Evolutionary conservation across 495 filamentous ascomycete genomes (phyloP).

Genomic region (Neurospora sublineolata): DNA sequence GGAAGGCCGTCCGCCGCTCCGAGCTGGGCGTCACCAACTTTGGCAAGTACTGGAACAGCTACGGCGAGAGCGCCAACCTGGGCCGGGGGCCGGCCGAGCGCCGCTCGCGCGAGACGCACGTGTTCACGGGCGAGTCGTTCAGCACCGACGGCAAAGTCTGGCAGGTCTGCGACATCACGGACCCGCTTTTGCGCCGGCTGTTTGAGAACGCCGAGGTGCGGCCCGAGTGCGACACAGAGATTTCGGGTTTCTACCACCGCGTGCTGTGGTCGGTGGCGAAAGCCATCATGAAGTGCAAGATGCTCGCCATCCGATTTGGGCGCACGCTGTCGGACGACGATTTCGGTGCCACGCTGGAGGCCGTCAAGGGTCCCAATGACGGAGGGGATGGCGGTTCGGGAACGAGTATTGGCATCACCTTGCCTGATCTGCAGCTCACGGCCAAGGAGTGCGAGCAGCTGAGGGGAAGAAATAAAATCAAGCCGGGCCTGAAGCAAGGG

Average conservation of each 20-base stretch:
- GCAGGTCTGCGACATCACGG: conserved; percentile 86
- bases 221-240: conserved; percentile 41
- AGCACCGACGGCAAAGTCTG: conserved; percentile 71
- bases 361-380: conserved; percentile 20
- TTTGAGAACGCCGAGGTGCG: conserved; percentile 38
- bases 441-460: conserved; percentile 26
- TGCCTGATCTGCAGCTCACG: conserved; percentile 43
- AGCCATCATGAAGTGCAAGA: conserved; percentile 76
- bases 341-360: conserved; percentile 32
- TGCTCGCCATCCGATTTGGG: conserved; percentile 39
- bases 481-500: conserved; percentile 12
- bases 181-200: conserved; percentile 52
- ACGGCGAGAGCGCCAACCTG: conserved; percentile 18
- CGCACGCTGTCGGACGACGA: conserved; percentile 40
- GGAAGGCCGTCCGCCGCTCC: conserved; percentile 26
- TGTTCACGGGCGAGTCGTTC: conserved; percentile 66
- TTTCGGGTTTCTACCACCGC: conserved; percentile 70
- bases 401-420: conserved; percentile 36
- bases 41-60: conserved; percentile 21
- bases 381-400: conserved; percentile 24
- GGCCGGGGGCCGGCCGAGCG: conserved; percentile 5
- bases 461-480: conserved; percentile 14
- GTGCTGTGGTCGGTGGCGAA: conserved; percentile 71
- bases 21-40: conserved; percentile 22
- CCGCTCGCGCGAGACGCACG: conserved; percentile 44